phyloP scores from a whole-genome alignment of 306 rosid genomes.

The Quercus agrifolia region DNA sequence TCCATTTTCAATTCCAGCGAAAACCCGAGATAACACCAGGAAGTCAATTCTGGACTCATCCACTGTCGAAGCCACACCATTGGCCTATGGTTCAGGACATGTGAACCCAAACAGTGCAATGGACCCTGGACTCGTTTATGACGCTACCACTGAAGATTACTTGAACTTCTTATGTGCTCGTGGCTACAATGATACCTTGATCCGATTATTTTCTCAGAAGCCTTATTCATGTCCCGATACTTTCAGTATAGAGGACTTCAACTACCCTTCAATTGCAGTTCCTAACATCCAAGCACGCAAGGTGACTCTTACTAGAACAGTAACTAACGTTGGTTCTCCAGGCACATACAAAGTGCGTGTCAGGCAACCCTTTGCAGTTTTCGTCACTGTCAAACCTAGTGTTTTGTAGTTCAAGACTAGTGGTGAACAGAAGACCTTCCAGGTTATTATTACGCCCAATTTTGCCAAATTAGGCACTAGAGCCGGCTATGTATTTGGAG shows the following conservation, averaged over 20 bases:
- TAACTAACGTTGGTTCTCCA: slow-evolving; percentile 55
- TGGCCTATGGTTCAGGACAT: slow-evolving; percentile 55
- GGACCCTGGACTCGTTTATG: slow-evolving; percentile 66
- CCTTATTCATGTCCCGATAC: slow-evolving; percentile 32
- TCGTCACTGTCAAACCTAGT: slow-evolving; percentile 33
- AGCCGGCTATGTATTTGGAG: slow-evolving; percentile 26
- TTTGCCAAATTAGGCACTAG: neutral
- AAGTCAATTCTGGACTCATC: slow-evolving; percentile 11
- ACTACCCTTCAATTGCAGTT: slow-evolving; percentile 61
- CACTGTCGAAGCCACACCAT: slow-evolving; percentile 36
- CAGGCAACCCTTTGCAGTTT: slow-evolving; percentile 27
- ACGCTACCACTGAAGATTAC: slow-evolving; percentile 36
- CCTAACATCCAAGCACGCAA: neutral
- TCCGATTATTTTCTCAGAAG: slow-evolving; percentile 21
- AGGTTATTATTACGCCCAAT: slow-evolving; percentile 16
- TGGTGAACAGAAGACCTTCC: slow-evolving; percentile 49
- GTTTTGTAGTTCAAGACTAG: slow-evolving; percentile 22
- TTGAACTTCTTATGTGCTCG: slow-evolving; percentile 55
- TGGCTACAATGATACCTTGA: slow-evolving; percentile 31
- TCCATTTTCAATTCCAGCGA: slow-evolving; percentile 29
- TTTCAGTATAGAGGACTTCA: slow-evolving; percentile 39
- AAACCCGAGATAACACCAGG: slow-evolving; percentile 12
- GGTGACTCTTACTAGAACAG: slow-evolving; percentile 33
- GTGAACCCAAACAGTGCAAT: slow-evolving; percentile 49
- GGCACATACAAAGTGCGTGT: slow-evolving; percentile 32